Conservation (phyloP, 2,329 filamentous ascomycete species). For the Clarireedia monteithiana region DNA sequence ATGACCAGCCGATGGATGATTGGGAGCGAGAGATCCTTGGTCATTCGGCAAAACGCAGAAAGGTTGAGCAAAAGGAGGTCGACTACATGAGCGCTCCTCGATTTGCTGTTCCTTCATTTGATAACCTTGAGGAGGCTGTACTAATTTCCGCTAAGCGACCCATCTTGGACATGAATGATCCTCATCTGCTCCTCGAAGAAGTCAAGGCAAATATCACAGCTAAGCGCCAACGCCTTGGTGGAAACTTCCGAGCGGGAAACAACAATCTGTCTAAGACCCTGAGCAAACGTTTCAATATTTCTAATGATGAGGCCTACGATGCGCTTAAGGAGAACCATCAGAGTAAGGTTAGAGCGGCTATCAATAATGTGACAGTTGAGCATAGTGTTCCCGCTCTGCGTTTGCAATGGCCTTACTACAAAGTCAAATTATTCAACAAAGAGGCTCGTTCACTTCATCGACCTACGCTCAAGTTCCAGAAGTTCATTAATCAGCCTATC, state of each 20-base stretch:
- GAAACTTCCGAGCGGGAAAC: conserved; percentile 57
- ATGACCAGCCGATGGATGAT: conserved; percentile 46
- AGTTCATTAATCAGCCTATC: conserved; percentile 57
- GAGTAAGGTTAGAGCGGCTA: conserved; percentile 86
- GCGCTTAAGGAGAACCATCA: conserved; percentile 94
- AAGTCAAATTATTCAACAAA: conserved; percentile 66
- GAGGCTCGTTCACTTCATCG: conserved; percentile 79
- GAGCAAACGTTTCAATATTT: conserved; percentile 83
- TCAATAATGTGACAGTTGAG: conserved; percentile 87
- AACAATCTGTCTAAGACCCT: conserved; percentile 66
- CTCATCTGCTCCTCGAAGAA: conserved; percentile 76
- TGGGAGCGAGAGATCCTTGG: conserved; percentile 53
- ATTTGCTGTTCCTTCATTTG: conserved; percentile 63
- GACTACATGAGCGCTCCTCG: conserved; percentile 50
- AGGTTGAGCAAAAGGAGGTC: conserved; percentile 41
- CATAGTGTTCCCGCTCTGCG: conserved; percentile 89
- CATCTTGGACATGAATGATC: conserved; percentile 80
- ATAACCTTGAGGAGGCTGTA: conserved; percentile 71
- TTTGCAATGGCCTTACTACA: conserved; percentile 93
- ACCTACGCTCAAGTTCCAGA: conserved; percentile 66
- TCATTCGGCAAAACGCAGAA: conserved; percentile 57
- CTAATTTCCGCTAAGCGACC: conserved; percentile 69
- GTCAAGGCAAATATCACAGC: conserved; percentile 55
- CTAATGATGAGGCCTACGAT: conserved; percentile 93
- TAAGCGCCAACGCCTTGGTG: conserved; percentile 42